Evolutionary conservation across 371 early-diverging fungal genomes (phyloP), one percentile per base, ranked within the genome.

Genomic region (Rhizopus microsporus): DNA sequence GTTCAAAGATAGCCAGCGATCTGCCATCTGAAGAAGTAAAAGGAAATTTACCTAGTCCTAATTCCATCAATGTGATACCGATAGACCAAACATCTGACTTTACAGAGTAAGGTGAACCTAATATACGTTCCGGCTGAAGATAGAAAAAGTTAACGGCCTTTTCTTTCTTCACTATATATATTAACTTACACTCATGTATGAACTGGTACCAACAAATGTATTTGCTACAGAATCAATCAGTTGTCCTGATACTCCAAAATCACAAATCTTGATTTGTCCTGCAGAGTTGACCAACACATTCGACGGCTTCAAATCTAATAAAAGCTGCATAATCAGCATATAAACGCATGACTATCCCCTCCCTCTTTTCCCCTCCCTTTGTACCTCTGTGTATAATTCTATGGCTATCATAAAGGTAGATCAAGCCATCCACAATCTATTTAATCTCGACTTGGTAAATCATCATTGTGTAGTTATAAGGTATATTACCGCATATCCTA

Each of bases 41-140:
- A 15, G 96, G 95, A 72, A 93, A 93, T 61, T 85, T 74, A 51
- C 91, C 93, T 51, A 88, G 72, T 5, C 93, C 94, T 33, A 93
- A 71, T 61, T 96, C 96, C 74, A 95, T 84, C 46, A 95, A 67
- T 2, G 94, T 88, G 38, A 95, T 83, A 5, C 94, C 95, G 34
- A 96, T 69, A 35, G 88, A 87, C 96, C 96, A 96, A 13, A 93
- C 88, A 70, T 96, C 96, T 16, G 91, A 91, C 56, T 88, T 87
- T 40, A 91, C 89, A 4, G 93, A 82, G 70, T 95, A 94, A 47
- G 82, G 77, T 47, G 80, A 81, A 34, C 93, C 95, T 57, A 90
- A 84, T 56, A 96, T 95, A 48, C 96, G 84, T 71, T 96, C 96
- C 35, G 96, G 96, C 88, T 90, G 74, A 23, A 23, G 23, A 23